These are phyloP conservation scores for Bruguiera parviflora DNA, from an alignment of 345 rosid genomes.

Conservation along the genomic window DNA sequence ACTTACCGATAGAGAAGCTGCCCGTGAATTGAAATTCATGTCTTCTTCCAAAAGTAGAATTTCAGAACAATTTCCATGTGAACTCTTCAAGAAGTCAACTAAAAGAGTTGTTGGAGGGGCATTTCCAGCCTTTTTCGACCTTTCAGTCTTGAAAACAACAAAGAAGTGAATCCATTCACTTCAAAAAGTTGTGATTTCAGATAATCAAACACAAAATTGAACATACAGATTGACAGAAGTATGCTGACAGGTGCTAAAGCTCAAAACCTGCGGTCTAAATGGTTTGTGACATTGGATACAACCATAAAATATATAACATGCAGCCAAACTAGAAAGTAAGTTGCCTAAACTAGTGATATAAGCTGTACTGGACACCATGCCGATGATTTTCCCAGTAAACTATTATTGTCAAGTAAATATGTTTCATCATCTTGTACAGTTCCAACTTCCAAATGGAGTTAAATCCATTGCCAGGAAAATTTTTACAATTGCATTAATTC, in stretches of 20 bases:
- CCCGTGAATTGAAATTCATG: slow-evolving; percentile 82
- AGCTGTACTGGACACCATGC: neutral
- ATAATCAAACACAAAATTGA: neutral
- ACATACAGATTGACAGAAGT: too few relatives aligned
- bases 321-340: too few relatives aligned
- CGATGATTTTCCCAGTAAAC: too few relatives aligned
- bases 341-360: neutral
- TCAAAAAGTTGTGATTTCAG: neutral
- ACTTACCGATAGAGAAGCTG: slow-evolving; percentile 76
- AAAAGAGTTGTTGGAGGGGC: slow-evolving; percentile 56
- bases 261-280: too few relatives aligned
- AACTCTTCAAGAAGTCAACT: slow-evolving; percentile 56
- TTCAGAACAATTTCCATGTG: slow-evolving; percentile 48
- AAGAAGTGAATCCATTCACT: slow-evolving; percentile 1
- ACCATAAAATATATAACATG: neutral
- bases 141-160: slow-evolving; percentile 65
- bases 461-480: too few relatives aligned
- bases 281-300: neutral
- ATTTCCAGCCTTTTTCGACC: slow-evolving; percentile 80
- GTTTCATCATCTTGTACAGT: neutral
- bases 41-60: slow-evolving; percentile 69
- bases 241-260: too few relatives aligned
- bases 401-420: neutral
- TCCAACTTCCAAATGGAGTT: neutral
- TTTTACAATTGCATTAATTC: too few relatives aligned